Evolutionary conservation across 2,329 filamentous ascomycete genomes (phyloP).

Genomic region (Penicillium decumbens): DNA sequence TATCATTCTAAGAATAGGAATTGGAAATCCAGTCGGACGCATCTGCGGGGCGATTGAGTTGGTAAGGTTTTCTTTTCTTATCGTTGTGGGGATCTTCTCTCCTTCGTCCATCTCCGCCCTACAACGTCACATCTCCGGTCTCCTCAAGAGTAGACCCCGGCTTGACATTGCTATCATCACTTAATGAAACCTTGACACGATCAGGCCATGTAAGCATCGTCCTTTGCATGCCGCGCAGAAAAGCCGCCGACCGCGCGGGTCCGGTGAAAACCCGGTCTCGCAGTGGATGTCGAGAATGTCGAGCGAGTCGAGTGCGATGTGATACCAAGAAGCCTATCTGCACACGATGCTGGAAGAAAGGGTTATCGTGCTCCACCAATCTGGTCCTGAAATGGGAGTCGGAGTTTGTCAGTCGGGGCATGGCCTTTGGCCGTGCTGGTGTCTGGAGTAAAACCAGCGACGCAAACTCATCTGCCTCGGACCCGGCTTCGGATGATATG

Average conservation of each 20-base stretch:
- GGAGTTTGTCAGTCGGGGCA: conserved; percentile 39
- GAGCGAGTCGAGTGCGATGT: conserved; percentile 40
- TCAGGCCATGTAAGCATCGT: conserved; percentile 26
- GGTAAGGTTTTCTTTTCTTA: neutral
- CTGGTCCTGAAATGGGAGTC: conserved; percentile 39
- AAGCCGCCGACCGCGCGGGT: conserved; percentile 33
- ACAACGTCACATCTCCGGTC: neutral
- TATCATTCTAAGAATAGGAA: too few relatives aligned
- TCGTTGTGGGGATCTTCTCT: conserved; percentile 1
- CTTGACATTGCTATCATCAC: neutral
- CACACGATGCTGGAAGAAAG: conserved; percentile 35
- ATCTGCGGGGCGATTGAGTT: too few relatives aligned
- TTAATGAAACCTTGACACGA: conserved; percentile 1
- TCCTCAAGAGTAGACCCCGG: neutral
- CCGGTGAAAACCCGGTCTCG: conserved; percentile 39
- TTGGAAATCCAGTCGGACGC: too few relatives aligned
- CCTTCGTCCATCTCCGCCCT: neutral
- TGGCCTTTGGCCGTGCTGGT: conserved; percentile 43
- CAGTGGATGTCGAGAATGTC: conserved; percentile 41
- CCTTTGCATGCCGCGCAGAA: conserved; percentile 35
- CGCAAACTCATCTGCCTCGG: conserved; percentile 16
- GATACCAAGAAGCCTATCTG: conserved; percentile 39
- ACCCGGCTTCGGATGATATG: conserved; percentile 14
- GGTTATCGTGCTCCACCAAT: conserved; percentile 35
- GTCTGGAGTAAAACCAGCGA: conserved; percentile 37